These are phyloP conservation scores for Canavalia ensiformis DNA, from an alignment of 306 rosid genomes.

Conservation along the genomic window DNA sequence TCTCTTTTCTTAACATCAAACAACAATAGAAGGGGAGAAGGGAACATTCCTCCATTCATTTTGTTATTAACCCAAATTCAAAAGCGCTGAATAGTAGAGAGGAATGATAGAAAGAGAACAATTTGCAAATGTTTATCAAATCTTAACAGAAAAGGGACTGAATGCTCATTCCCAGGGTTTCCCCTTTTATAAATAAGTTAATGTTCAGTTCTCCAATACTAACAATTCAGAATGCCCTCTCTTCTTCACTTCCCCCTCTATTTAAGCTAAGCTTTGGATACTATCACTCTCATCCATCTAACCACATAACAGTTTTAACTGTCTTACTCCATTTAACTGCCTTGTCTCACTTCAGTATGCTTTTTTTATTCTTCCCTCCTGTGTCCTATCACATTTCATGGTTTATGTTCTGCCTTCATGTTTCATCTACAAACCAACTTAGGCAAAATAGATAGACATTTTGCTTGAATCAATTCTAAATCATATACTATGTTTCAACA, in stretches of 20 bases:
- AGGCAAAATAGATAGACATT: conserved; percentile 4
- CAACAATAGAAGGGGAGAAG: not conserved
- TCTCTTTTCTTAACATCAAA: too few relatives aligned
- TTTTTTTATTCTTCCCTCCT: not conserved
- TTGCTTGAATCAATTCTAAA: not conserved
- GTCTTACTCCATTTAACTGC: not conserved
- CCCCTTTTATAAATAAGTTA: not conserved
- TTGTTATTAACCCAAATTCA: not conserved
- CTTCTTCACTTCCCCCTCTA: not conserved
- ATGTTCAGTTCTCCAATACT: not conserved
- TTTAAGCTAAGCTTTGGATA: not conserved
- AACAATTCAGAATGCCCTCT: not conserved
- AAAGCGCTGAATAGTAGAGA: not conserved
- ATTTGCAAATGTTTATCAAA: not conserved
- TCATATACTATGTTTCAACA: conserved; percentile 13
- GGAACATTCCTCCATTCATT: not conserved
- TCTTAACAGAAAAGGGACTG: not conserved
- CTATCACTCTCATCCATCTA: not conserved
- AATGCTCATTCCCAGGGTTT: not conserved
- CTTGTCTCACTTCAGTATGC: conserved; percentile 23
- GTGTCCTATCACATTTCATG: conserved; percentile 1
- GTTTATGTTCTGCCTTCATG: conserved; percentile 10
- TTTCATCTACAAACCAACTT: conserved; percentile 23
- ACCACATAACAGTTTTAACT: conserved; percentile 17
- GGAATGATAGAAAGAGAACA: conserved; percentile 1